These are phyloP conservation scores for Thymus quinquecostatus DNA, from an alignment of 257 asterid genomes.

Conservation along the genomic window DNA sequence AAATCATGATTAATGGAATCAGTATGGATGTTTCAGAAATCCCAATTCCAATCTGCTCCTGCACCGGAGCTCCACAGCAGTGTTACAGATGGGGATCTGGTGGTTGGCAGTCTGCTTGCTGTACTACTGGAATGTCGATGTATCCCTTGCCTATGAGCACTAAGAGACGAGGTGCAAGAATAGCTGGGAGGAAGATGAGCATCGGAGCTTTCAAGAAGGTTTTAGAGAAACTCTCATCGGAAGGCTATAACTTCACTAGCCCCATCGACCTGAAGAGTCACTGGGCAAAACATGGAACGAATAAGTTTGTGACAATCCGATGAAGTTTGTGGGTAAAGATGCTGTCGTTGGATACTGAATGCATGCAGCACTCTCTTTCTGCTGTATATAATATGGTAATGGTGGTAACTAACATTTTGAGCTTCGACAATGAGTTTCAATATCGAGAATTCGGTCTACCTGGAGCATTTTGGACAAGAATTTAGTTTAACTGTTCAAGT, in stretches of 20 bases:
- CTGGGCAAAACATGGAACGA: conserved; percentile 96
- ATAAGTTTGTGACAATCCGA: conserved; percentile 85
- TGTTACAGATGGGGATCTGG: conserved; percentile 96
- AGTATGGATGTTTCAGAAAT: conserved; percentile 75
- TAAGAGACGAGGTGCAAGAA: conserved; percentile 82
- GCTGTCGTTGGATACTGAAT: conserved; percentile 32
- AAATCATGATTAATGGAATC: conserved; percentile 69
- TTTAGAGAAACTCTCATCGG: conserved; percentile 72
- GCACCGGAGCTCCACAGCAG: conserved; percentile 82
- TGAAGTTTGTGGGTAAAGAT: conserved; percentile 41
- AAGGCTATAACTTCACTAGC: conserved; percentile 68
- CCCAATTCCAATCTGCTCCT: conserved; percentile 80
- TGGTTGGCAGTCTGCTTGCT: conserved; percentile 97
- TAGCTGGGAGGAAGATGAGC: conserved; percentile 94
- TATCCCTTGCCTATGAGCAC: conserved; percentile 85
- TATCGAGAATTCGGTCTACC: conserved; percentile 31
- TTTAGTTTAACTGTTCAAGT: conserved; percentile 34
- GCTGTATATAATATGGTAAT: conserved; percentile 58
- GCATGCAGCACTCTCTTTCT: conserved; percentile 44
- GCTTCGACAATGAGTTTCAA: conserved; percentile 41
- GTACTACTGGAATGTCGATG: conserved; percentile 69
- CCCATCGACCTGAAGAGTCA: conserved; percentile 79
- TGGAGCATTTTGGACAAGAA: conserved; percentile 37
- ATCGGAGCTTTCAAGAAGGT: conserved; percentile 92
- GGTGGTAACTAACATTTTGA: conserved; percentile 52